Evolutionary conservation across 495 filamentous ascomycete species (phyloP), one percentile per base, ranked within the genome.

Genomic region (Aspergillus coremiiformis): DNA sequence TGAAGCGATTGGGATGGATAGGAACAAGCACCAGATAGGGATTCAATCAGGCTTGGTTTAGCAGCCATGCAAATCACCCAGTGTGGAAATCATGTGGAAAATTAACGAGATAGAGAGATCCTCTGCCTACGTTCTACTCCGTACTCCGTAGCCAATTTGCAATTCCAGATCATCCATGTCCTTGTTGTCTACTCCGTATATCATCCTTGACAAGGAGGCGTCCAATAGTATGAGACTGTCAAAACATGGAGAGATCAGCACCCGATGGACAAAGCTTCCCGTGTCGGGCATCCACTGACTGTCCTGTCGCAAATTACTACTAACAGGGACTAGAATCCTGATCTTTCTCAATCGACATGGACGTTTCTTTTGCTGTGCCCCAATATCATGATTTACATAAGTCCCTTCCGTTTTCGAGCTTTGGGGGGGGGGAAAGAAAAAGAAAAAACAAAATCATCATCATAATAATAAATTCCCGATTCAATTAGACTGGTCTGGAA

Each of bases 211-310:
- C 29, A 9, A 32, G 29, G 29, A 32, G 29, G 29, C 29, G 11
- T 9, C 29, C 29, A 32, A 32, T 32, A 9, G 29, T 10, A 12
- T 3, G 29, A 9, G 29, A 12, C 29, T 12, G 11, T 32, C 29
- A 32, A 4, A 9, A 12, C 29, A 9, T 9, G 29, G 11, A 32
- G 4, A 26, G 42, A 44, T 44, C 42, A 44, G 8, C 42, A 44
- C 26, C n/a, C n/a, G n/a, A 23, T 44, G 21, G 21, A 44, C 42
- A 44, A 44, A 44, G 42, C 42, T 23, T 23, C 42, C 42, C 42
- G 39, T 43, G 19, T 23, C 21, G 22, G 11, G 29, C 11, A 9
- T 32, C 29, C 29, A 32, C 29, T 32, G 7, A 12, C 29, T 32
- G 29, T 32, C 29, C 11, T 32, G 29, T 32, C 29, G 11, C 11